phyloP scores from a whole-genome alignment of 2,329 filamentous ascomycete genomes.

The Alternaria triticina region DNA sequence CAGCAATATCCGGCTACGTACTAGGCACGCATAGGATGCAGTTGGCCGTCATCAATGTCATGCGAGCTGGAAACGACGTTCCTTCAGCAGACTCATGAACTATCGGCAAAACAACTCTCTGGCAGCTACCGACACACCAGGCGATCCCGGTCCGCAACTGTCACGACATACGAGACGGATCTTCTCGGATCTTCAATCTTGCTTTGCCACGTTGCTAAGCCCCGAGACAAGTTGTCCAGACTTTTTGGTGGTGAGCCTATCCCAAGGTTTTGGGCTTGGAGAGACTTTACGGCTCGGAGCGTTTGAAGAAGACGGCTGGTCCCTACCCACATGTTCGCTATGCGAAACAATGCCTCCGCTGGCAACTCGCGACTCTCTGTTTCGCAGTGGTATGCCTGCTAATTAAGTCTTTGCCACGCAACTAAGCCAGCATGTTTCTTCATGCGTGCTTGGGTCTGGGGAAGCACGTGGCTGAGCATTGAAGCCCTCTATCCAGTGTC shows the following conservation, averaged over 20 bases:
- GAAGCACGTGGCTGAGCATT: background rate
- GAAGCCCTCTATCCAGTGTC: background rate
- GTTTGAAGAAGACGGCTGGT: conserved; percentile 5
- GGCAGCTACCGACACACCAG: conserved; percentile 1
- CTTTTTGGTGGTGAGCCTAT: background rate
- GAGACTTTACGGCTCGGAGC: background rate
- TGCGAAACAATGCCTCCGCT: conserved; percentile 15
- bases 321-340: conserved; percentile 9
- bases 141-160: background rate
- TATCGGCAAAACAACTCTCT: conserved; percentile 6
- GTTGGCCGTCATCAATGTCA: conserved; percentile 13
- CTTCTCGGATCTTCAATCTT: background rate
- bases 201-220: background rate
- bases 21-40: background rate
- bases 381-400: background rate
- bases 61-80: conserved; percentile 2
- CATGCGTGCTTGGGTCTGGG: conserved; percentile 9
- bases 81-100: conserved; percentile 3
- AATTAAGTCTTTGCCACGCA: background rate
- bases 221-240: background rate
- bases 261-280: background rate
- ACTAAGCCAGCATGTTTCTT: conserved; percentile 11
- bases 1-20: background rate
- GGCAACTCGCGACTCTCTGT: conserved; percentile 4
- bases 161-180: background rate